Evolutionary conservation across 768 basidiomycete species (phyloP).

Genomic region (Boletus speciosus): DNA sequence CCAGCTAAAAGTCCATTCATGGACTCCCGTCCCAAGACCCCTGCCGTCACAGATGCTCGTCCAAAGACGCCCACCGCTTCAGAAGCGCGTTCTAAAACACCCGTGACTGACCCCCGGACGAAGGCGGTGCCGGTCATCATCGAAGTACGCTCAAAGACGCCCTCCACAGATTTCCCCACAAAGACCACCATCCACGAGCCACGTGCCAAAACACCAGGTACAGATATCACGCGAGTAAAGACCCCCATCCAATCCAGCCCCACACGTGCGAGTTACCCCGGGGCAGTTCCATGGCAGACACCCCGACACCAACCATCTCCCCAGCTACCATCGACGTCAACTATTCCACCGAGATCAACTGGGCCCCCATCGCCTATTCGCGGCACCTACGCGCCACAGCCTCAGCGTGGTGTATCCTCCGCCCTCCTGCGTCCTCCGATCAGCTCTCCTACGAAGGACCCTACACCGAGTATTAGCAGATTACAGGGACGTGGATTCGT

Average conservation of each 20-base stretch:
- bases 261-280: constrained; percentile 15
- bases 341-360: constrained; percentile 19
- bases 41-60: constrained; percentile 15
- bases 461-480: constrained; percentile 77
- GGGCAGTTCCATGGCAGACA: constrained; percentile 21
- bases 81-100: constrained; percentile 23
- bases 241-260: constrained; percentile 16
- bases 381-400: constrained; percentile 41
- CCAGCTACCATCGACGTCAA: constrained; percentile 30
- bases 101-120: constrained; percentile 11
- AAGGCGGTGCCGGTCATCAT: constrained; percentile 9
- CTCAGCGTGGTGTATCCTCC: constrained; percentile 46
- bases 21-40: constrained; percentile 23
- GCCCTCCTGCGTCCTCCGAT: constrained; percentile 49
- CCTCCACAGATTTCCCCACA: constrained; percentile 9
- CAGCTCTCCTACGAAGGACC: constrained; percentile 57
- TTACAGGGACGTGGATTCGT: constrained; percentile 86
- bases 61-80: constrained; percentile 16
- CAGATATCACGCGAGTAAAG: constrained; percentile 17
- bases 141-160: constrained; percentile 21
- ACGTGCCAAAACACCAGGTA: constrained; percentile 20
- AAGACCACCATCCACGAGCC: constrained; percentile 16
- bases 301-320: constrained; percentile 29
- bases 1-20: constrained; percentile 10
- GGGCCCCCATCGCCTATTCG: constrained; percentile 39